Conservation (phyloP, 345 rosid genomes). For the Citrus glauca region DNA sequence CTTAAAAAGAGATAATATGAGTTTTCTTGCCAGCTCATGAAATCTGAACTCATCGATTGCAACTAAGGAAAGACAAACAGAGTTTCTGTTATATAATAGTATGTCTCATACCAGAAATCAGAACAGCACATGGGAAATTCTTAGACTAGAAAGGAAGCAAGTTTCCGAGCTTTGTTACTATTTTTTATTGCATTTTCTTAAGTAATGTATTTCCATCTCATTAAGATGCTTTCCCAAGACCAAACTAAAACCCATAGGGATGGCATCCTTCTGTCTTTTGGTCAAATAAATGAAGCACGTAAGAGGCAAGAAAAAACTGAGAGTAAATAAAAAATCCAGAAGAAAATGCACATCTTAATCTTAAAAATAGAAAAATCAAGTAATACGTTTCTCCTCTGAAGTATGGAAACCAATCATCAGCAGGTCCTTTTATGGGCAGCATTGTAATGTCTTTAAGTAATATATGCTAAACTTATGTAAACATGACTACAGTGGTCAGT, state of each 20-base stretch:
- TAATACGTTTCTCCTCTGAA: neutral
- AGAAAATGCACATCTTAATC: neutral
- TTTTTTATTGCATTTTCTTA: neutral
- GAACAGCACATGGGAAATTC: neutral
- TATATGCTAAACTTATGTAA: neutral
- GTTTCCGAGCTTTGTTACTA: neutral
- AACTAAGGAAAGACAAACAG: too few species aligned
- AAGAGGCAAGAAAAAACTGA: neutral
- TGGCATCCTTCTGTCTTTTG: too few species aligned
- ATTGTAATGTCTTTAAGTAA: neutral
- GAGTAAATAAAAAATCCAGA: neutral
- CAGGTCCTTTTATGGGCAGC: neutral
- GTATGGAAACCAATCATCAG: neutral
- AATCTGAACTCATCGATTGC: too few species aligned
- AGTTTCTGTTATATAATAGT: too few species aligned
- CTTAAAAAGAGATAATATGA: too few species aligned
- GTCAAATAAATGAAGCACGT: too few species aligned
- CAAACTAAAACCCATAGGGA: neutral
- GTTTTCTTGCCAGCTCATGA: too few species aligned
- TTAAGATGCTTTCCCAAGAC: neutral
- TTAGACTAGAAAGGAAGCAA: neutral
- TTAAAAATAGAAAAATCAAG: neutral
- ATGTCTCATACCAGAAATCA: too few species aligned
- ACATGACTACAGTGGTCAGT: neutral
- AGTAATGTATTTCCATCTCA: neutral